Evolutionary conservation across 1,284 basidiomycete species (phyloP), one percentile per base, ranked within the genome.

Genomic region (Cutaneotrichosporon cyanovorans): DNA sequence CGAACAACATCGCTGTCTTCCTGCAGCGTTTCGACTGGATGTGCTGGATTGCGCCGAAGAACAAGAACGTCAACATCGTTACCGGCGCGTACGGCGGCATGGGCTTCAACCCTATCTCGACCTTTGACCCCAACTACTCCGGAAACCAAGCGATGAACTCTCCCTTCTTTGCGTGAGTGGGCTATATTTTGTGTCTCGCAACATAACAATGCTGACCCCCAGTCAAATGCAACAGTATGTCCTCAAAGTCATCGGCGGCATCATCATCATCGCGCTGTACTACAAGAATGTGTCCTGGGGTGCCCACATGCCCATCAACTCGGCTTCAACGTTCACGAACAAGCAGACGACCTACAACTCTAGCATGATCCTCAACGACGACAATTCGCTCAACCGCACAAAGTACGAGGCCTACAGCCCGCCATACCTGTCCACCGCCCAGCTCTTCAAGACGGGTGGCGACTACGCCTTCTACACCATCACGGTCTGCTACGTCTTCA

Each of bases 11-110:
- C 18, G 19, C 19, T 19, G 35, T 15, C 35, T 36, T n/a, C 35
- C 35, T 36, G 6, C 35, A 36, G 35, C 16, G 16, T 10, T 36
- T 36, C 35, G 19, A 36, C 35, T 36, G 35, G 35, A 36, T 42
- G 78, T 75, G 75, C 51, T 80, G 78, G 78, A 78, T 80, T 53
- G 71, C 61, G 43, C 76, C 76, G 9, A 57, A 48, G 31, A 53
- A 52, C 36, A 36, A 51, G 36, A 36, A 34, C 2, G 42, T 59
- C 19, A 42, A 32, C 11, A 46, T 46, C 15, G 44, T 55, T 33
- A 56, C 53, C 18, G 53, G 56, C 21, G 37, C 42, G 15, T 37
- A 48, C 44, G 46, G 45, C 19, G 65, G 66, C 4, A 40, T 69
- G 9, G 66, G 66, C 4, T 47, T 68, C 46, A 60, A 61, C 44